Base-by-base conservation (phyloP, 2,329 filamentous ascomycete species). In the Curvularia eragrostidis region DNA sequence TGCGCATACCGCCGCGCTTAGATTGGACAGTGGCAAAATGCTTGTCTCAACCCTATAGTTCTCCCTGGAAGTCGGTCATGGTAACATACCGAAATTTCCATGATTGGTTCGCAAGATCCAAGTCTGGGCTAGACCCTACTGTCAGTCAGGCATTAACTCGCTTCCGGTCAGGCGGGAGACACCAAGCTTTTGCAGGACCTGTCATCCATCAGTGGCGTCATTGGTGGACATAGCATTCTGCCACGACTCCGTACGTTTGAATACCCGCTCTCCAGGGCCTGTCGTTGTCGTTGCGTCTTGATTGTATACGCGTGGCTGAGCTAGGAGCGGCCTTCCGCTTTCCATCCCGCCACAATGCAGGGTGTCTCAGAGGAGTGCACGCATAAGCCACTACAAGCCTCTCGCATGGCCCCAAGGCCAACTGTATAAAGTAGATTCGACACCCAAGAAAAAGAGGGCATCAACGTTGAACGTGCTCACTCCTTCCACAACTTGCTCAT, bases 401-500 rank as follows among this genome's bases (percentile, higher is more conserved):
- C n/a, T 52, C 26, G 8, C 26, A 34, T 38, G 56, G 60, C 41
- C 43, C 32, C 52, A 18, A 51, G 50, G 34, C 58, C 19, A 13
- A 5, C n/a, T 26, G 21, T 72, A 72, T 73, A 73, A 72, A 70
- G 62, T 54, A 60, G 61, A 54, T 54, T 53, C 41, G 36, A 49
- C 59, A 62, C 64, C 64, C 67, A 63, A 44, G 59, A 61, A 53
- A 32, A 57, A 59, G 61, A 58, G 52, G 47, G 53, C 60, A 61
- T 64, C 69, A 62, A 61, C 70, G 62, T 69, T 64, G 61, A 73
- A 70, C 71, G 68, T 71, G 67, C 71, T 73, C 71, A 70, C 70
- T 70, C 62, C 51, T 70, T 68, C 72, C 69, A 70, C 49, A 56
- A 61, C 57, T 63, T 70, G 67, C 67, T 70, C 66, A 64, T 64